Evolutionary conservation across 208 protist genomes (phyloP).

Genomic region (Leishmania braziliensis): DNA sequence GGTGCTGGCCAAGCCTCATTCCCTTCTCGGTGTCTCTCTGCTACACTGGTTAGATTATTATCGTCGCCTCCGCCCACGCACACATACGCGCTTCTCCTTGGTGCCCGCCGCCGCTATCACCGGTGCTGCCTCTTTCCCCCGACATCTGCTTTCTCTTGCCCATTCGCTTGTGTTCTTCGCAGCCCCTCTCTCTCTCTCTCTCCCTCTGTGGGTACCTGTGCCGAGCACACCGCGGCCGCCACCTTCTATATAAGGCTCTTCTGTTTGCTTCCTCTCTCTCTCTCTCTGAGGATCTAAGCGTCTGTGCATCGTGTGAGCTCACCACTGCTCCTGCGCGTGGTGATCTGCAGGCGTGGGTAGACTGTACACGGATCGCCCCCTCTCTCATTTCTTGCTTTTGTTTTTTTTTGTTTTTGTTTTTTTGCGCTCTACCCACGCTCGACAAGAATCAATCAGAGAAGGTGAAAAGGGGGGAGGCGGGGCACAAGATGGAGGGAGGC

Average conservation of each 20-base stretch:
- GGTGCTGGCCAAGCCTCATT: not conserved
- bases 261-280: not conserved
- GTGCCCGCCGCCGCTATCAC: not conserved
- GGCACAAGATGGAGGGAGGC: too few relatives aligned
- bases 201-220: not conserved
- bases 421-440: too few relatives aligned
- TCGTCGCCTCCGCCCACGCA: not conserved
- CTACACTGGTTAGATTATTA: not conserved
- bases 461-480: not conserved
- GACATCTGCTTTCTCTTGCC: not conserved
- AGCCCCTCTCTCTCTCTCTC: not conserved
- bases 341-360: too few relatives aligned
- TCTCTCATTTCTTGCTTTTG: not conserved
- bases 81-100: not conserved
- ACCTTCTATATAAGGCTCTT: too few relatives aligned
- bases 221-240: too few relatives aligned
- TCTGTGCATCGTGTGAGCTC: too few relatives aligned
- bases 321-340: not conserved
- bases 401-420: not conserved
- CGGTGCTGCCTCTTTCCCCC: not conserved
- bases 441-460: not conserved
- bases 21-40: not conserved
- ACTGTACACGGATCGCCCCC: too few relatives aligned
- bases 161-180: not conserved
- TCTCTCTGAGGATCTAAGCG: not conserved